Percentiles rank a stretch among this genome's conserved stretches.
Evolutionary conservation across 306 rosid genomes (phyloP).

Genomic region (Ormosia emarginata): DNA sequence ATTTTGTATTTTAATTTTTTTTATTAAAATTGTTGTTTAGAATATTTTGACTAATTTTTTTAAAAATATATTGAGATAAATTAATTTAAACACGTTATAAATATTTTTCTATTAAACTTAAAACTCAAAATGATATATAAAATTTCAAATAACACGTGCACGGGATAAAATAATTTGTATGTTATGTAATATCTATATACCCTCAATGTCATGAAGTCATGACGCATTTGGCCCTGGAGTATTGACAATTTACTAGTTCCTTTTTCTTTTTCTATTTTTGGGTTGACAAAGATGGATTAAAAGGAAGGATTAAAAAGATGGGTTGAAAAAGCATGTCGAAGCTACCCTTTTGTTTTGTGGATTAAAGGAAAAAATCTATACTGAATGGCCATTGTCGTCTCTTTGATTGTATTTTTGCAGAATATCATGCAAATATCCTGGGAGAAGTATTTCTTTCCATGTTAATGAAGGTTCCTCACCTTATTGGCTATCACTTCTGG

Average conservation of each 20-base stretch:
- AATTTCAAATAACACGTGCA: too few relatives aligned
- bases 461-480: constrained; percentile 92
- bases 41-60: too few relatives aligned
- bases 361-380: neutral
- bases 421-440: constrained; percentile 66
- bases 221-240: too few relatives aligned
- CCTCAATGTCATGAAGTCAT: too few relatives aligned
- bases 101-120: too few relatives aligned
- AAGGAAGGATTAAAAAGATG: neutral
- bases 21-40: too few relatives aligned
- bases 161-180: too few relatives aligned
- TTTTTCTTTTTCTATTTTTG: neutral
- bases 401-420: constrained; percentile 23
- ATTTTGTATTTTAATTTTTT: too few relatives aligned
- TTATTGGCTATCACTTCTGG: constrained; percentile 74
- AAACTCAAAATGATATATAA: too few relatives aligned
- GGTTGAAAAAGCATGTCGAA: neutral
- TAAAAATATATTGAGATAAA: too few relatives aligned
- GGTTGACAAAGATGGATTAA: neutral
- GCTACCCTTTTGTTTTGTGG: neutral
- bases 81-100: too few relatives aligned
- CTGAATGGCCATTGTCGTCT: neutral
- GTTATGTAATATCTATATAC: too few relatives aligned
- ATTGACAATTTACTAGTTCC: neutral
- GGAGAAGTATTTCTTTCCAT: constrained; percentile 65